Base-by-base conservation (phyloP, 257 asterid species). In the Oldenlandia corymbosa region DNA sequence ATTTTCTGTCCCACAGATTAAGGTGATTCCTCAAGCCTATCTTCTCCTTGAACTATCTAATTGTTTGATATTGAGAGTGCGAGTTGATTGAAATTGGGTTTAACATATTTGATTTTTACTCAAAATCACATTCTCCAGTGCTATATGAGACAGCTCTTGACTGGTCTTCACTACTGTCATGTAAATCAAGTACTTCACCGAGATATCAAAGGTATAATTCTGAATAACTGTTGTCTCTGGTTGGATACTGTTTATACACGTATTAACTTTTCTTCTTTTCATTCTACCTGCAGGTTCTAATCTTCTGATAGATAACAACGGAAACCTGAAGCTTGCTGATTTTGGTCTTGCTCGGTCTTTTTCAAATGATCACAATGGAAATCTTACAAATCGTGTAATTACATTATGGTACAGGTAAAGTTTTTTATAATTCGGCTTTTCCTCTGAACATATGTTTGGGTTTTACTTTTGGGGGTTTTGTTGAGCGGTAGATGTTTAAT, bases 91-190 rank as follows among this genome's bases (percentile, higher is more conserved):
- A 11, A 23, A 73, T 77, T 66, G 72, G 57, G 68, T 74, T 68
- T 82, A 83, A 71, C 73, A 63, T 68, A 60, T 65, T 73, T 84
- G 78, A 72, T 76, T 73, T 78, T 75, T 75, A 60, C 69, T 32
- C 41, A 49, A n/a, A n/a, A 65, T 55, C 77, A 70, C 73, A 78
- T 75, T 76, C 73, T 80, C 30, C 74, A 88, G 96, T 88, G 96
- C 82, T 88, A 88, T 52, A 88, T 88, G 96, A 84, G 75, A 78
- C 96, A 88, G 80, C 91, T 88, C 70, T 73, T 88, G 84, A 88
- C 96, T 24, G 96, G 96, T 79, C 96, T 88, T 73, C 96, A 88
- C 85, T 88, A 88, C 86, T 88, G 96, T 77, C 96, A 88, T 75
- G 86, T 88, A 62, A 88, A 88, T 78, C 96, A 88, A 83, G 96